These are phyloP conservation scores for Alternaria postmessia DNA, from an alignment of 2,329 filamentous ascomycete genomes.

Conservation along the genomic window DNA sequence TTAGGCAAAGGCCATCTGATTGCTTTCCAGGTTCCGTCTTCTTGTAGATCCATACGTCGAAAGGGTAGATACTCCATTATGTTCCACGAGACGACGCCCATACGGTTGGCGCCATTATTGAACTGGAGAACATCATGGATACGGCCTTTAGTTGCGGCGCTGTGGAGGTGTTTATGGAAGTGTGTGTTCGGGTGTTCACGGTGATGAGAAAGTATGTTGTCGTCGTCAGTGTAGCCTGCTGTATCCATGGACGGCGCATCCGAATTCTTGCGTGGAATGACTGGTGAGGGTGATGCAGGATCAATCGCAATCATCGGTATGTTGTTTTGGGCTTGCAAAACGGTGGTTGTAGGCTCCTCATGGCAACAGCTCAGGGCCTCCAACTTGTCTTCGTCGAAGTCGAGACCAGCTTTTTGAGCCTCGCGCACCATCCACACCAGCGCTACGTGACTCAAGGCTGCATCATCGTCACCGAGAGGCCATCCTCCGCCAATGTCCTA, in stretches of 20 bases:
- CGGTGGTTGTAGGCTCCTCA: constrained; percentile 39
- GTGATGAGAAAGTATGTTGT: constrained; percentile 26
- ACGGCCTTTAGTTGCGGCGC: constrained; percentile 60
- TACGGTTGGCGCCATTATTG: constrained; percentile 63
- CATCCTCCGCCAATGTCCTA: constrained; percentile 79
- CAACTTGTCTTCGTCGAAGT: constrained; percentile 74
- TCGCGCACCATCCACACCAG: constrained; percentile 76
- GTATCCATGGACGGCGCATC: constrained; percentile 5
- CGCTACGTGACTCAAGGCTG: constrained; percentile 71
- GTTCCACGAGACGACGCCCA: constrained; percentile 73
- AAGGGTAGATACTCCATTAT: constrained; percentile 85
- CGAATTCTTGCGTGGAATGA: background rate
- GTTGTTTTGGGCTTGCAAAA: constrained; percentile 11
- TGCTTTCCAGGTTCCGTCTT: constrained; percentile 78
- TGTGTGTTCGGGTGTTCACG: constrained; percentile 30
- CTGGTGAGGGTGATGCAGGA: constrained; percentile 32
- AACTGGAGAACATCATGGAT: constrained; percentile 78
- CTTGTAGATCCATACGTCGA: constrained; percentile 77
- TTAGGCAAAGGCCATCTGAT: constrained; percentile 82
- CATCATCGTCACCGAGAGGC: constrained; percentile 64
- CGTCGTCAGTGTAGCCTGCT: constrained; percentile 21
- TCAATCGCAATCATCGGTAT: constrained; percentile 47
- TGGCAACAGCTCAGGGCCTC: constrained; percentile 70
- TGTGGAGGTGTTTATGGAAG: constrained; percentile 68
- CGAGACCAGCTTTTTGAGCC: constrained; percentile 70